Conservation (phyloP, 2,329 filamentous ascomycete species). For the Colletotrichum caudatum region DNA sequence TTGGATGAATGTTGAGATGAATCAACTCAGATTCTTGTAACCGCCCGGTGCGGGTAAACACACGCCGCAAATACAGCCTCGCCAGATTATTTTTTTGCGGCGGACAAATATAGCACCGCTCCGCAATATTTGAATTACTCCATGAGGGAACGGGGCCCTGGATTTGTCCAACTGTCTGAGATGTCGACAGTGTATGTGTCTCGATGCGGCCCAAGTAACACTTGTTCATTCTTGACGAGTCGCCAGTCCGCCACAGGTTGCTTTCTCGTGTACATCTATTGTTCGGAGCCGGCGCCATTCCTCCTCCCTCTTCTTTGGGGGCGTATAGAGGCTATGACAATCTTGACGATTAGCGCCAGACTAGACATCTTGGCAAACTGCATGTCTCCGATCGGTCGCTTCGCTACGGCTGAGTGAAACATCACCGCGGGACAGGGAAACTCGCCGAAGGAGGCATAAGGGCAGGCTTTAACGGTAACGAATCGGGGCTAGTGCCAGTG, state of each 20-base stretch:
- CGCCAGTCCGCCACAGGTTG: constrained; percentile 71
- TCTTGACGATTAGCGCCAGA: constrained; percentile 63
- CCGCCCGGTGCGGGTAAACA: not conserved
- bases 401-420: constrained; percentile 62
- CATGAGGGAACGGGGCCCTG: not conserved
- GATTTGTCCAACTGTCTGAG: constrained; percentile 45
- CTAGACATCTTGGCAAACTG: constrained; percentile 65
- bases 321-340: constrained; percentile 70
- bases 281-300: constrained; percentile 65
- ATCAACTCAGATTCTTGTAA: too few relatives aligned
- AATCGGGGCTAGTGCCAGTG: constrained; percentile 59
- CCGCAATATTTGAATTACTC: not conserved
- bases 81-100: constrained; percentile 18
- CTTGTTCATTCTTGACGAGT: constrained; percentile 68
- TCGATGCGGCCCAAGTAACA: constrained; percentile 75
- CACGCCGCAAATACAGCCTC: not conserved
- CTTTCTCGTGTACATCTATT: constrained; percentile 67
- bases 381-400: constrained; percentile 62
- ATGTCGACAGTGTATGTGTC: constrained; percentile 74
- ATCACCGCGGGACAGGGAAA: constrained; percentile 65
- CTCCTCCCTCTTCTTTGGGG: constrained; percentile 65
- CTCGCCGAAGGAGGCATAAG: constrained; percentile 66
- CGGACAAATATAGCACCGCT: constrained; percentile 20
- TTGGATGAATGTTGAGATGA: not conserved
- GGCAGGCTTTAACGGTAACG: constrained; percentile 44